Conservation (phyloP, 73 alveolate genomes). For the Paramecium pentaurelia region DNA sequence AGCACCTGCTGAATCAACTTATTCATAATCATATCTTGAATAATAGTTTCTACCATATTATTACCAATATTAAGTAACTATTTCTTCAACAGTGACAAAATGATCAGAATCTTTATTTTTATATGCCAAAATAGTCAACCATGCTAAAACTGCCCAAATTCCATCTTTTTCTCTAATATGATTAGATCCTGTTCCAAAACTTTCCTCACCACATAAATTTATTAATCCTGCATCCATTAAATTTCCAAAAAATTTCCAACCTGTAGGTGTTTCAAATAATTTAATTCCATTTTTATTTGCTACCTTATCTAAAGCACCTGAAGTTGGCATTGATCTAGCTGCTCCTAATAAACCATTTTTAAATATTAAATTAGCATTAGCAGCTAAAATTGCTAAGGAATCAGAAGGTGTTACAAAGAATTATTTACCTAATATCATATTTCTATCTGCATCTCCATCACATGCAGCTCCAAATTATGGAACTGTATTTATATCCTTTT, state of each 20-base stretch:
- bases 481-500: background rate
- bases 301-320: constrained; percentile 97
- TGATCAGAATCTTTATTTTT: constrained; percentile 83
- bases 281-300: constrained; percentile 88
- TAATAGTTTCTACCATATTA: constrained; percentile 98
- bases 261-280: constrained; percentile 98
- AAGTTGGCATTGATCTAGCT: constrained; percentile 99
- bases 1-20: constrained; percentile 90
- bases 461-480: constrained; percentile 98
- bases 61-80: constrained; percentile 94
- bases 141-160: constrained; percentile 99
- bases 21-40: constrained; percentile 98
- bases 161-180: constrained; percentile 99
- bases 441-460: constrained; percentile 99
- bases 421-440: constrained; percentile 97
- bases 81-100: constrained; percentile 87
- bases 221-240: constrained; percentile 98
- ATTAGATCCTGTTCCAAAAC: constrained; percentile 98
- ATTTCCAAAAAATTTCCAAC: constrained; percentile 99
- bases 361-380: constrained; percentile 85
- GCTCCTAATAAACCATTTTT: constrained; percentile 92
- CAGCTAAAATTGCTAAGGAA: constrained; percentile 94
- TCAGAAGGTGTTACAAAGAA: constrained; percentile 99
- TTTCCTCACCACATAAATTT: constrained; percentile 97
- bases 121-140: constrained; percentile 97